Base-by-base conservation (phyloP, 352 stramenopile genomes). In the Phytopythium cucurbitacearum region DNA sequence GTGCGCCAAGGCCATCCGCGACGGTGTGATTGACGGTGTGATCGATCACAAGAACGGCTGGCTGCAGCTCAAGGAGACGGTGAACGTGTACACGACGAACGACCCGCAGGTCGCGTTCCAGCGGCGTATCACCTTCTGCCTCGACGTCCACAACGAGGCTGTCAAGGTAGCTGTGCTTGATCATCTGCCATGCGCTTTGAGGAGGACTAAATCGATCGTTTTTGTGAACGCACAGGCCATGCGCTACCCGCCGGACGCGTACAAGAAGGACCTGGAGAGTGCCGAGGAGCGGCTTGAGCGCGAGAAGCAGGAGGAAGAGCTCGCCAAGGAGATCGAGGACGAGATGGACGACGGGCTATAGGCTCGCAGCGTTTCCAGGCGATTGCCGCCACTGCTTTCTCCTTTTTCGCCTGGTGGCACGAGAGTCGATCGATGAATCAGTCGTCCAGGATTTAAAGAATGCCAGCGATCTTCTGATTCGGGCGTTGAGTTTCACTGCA, bases 121-220 rank as follows among this genome's bases (percentile, higher is more conserved):
- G 65, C 86, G 90, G 52, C 92, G 97, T 67, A 98, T 99, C 69
- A 94, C 91, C 4, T 99, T 99, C 67, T 99, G 97, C 75, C 78
- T 99, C 36, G 97, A 98, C 41, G 97, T 98, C 45, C 96, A 99
- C 78, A 99, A 99, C 69, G 96, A 99, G 76, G 97, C 97, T 40
- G 93, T 99, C 35, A 97, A 98, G 73, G 73, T 83, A 36, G 21
- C 38, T 13, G 13, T 15, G 32, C 12, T 10, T 48, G 7, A 0
- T 40, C 11, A 41, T 8, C 44, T 16, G 34, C 5, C 42, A 10
- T 39, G 11, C 32, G 10, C 11, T 8, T 1, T 47, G 5, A 7
- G n/a, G 7, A 36, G 21, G 9, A 2, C 35, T 41, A 48, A 7
- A 39, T 13, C 15, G 15, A 13, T 36, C n/a, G n/a, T 45, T 7